Base-by-base conservation (phyloP, 371 early-diverging fungal species). In the Blakeslea trispora region DNA sequence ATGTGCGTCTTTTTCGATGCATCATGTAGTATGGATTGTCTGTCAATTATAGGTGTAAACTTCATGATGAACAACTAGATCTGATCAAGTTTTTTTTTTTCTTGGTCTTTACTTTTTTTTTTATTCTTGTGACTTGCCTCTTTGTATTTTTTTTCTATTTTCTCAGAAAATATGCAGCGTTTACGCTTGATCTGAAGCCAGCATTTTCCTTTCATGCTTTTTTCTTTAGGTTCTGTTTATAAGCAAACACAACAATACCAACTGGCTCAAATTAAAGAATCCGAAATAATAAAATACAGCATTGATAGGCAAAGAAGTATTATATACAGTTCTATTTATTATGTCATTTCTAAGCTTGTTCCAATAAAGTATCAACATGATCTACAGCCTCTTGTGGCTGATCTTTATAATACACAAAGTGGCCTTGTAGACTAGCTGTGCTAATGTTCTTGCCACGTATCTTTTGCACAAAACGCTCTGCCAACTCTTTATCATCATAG, bases 361-460 rank as follows among this genome's bases (percentile, higher is more conserved):
- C 58, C 66, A 59, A 71, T n/a, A 78, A 62, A 18, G 55, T 32
- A 23, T 71, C 69, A 2, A 71, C 69, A 34, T 82, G 59, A 15
- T 74, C 72, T 17, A 90, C 72, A 1, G 96, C 95, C 19, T 75
- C 77, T 39, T 80, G 61, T 2, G 97, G 89, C 57, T 77, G 71
- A 63, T 94, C 88, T 56, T 94, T 90, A 59, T 85, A 84, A 47
- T 88, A 77, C 8, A 96, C 95, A 85, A 98, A 98, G 74, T 97
- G 97, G 1, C 98, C 98, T 75, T 98, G 97, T 32, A 98, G 64
- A 56, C 83, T 83, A 1, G 97, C 97, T 7, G 95, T 89, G 68
- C 93, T 93, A 31, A 87, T 71, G 9, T 63, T 57, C 24, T 77
- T 74, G 32, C 67, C 83, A 18, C 66, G 66, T 17, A 89, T 43